Evolutionary conservation across 148 eudicot genomes (phyloP).

Genomic region (Cornus kousa): DNA sequence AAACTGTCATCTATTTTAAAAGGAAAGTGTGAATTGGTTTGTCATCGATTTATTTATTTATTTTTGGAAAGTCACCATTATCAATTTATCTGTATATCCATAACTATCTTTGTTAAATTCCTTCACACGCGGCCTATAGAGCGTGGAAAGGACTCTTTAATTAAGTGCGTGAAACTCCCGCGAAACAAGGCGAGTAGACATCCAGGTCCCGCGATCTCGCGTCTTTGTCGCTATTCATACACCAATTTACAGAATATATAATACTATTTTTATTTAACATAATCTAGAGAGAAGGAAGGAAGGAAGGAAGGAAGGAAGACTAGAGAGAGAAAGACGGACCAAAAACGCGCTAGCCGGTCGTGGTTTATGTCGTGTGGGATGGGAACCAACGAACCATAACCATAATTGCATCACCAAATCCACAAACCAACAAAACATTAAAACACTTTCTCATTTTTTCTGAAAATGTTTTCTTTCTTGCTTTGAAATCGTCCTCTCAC

Average conservation of each 20-base stretch:
- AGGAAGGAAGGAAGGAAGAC: not conserved
- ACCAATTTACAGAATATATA: no score
- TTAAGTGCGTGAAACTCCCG: not conserved
- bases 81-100: no score
- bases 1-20: no score
- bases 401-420: not conserved
- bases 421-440: not conserved
- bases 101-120: no score
- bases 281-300: not conserved
- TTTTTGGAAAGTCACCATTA: no score
- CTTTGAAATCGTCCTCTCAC: conserved; percentile 15
- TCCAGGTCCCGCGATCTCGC: conserved; percentile 20
- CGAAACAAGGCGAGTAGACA: conserved; percentile 17
- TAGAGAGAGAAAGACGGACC: not conserved
- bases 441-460: conserved; percentile 1
- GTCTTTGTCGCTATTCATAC: conserved; percentile 13
- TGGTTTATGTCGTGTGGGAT: not conserved
- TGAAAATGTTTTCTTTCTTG: not conserved
- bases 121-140: no score
- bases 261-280: no score
- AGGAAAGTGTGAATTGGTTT: no score
- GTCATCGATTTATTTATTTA: no score
- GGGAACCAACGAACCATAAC: not conserved
- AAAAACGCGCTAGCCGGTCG: not conserved
- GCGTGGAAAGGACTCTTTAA: no score